phyloP scores from a whole-genome alignment of 2,329 filamentous ascomycete genomes.

The Dactylellina parvicollis region DNA sequence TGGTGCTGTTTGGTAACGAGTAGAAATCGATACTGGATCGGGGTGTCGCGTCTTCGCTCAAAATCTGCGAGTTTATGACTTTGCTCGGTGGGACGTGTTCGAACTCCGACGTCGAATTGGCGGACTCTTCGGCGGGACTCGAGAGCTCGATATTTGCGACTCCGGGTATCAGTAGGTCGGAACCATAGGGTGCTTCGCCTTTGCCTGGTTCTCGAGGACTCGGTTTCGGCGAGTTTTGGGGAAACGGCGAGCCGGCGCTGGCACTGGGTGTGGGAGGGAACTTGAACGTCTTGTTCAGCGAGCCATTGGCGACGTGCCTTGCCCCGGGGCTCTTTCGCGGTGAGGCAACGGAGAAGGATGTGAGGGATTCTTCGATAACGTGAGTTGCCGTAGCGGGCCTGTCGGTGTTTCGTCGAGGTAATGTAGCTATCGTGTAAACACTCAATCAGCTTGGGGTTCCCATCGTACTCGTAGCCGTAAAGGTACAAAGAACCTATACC shows the following conservation, averaged over 20 bases:
- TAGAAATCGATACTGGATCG: slow-evolving; percentile 95
- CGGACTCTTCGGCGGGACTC: slow-evolving; percentile 63
- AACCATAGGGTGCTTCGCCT: slow-evolving; percentile 55
- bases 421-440: slow-evolving; percentile 16
- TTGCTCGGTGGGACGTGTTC: slow-evolving; percentile 56
- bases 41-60: slow-evolving; percentile 75
- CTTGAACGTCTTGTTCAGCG: slow-evolving; percentile 64
- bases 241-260: slow-evolving; percentile 15
- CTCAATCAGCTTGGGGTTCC: slow-evolving; percentile 14
- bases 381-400: slow-evolving; percentile 29
- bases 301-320: slow-evolving; percentile 41
- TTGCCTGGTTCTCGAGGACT: slow-evolving; percentile 56
- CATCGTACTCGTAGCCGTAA: background rate
- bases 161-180: slow-evolving; percentile 54
- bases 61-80: slow-evolving; percentile 68
- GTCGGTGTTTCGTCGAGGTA: slow-evolving; percentile 25
- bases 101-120: slow-evolving; percentile 57
- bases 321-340: slow-evolving; percentile 34
- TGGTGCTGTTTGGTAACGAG: slow-evolving; percentile 91
- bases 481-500: background rate
- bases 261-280: slow-evolving; percentile 65
- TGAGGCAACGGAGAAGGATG: slow-evolving; percentile 47
- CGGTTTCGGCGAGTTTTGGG: slow-evolving; percentile 55
- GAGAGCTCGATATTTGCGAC: slow-evolving; percentile 58
- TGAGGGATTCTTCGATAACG: slow-evolving; percentile 52